Base-by-base conservation (phyloP, 345 rosid genomes). In the Eucalyptus erythrocorys region DNA sequence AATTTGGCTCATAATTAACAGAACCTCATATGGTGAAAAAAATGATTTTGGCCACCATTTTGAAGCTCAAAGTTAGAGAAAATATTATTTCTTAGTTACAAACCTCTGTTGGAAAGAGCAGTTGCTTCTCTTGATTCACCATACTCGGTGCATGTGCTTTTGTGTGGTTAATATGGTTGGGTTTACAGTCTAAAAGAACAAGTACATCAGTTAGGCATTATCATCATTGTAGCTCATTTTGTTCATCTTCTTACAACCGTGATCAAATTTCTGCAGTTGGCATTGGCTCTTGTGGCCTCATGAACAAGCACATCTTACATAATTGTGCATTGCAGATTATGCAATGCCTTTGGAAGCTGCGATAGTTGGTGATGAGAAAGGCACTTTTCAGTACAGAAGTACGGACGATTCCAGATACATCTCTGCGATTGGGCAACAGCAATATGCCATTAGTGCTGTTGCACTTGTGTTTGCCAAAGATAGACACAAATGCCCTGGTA, bases 381-480 rank as follows among this genome's bases (percentile, higher is more conserved):
- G 96, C 51, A 86, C 40, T 49, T 92, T 93, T 87, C 81, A 90
- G 87, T 95, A 92, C 88, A 91, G 91, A 92, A 90, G 92, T 88
- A 89, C 87, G 17, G 84, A 87, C 87, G 90, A 91, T n/a, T 53
- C 88, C 40, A 90, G 89, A 89, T 89, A 88, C 89, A 12, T 87
- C 81, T 37, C 87, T 57, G 88, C 22, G 71, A 80, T n/a, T 42
- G 19, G 13, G 84, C 47, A 6, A 26, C 84, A 40, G 30, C 87
- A 57, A 80, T 30, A 32, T 86, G 30, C 21, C 87, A 30, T 80
- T 22, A 89, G 21, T 91, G 94, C 96, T n/a, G 91, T 93, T 88
- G 96, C 98, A 87, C 94, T 96, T 84, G 92, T 95, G 51, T 94
- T 97, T 92, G 97, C 96, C 66, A 95, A 92, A 91, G 98, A 96